These are phyloP conservation scores for Flaveria ramosissima DNA, from an alignment of 129 eudicot genomes.

Conservation along the genomic window DNA sequence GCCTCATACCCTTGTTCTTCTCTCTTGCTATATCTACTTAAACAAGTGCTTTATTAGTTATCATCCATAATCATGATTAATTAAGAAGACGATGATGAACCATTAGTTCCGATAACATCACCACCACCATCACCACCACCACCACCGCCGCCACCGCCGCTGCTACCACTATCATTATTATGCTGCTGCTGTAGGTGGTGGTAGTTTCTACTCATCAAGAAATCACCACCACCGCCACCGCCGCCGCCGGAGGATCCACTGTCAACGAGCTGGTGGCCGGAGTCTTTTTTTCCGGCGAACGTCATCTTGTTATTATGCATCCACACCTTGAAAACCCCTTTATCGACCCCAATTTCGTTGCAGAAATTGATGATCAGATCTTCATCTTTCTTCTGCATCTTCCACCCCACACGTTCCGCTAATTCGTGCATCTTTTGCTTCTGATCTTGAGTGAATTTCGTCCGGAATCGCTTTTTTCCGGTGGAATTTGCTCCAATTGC, in stretches of 20 bases:
- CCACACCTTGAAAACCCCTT: conserved; percentile 82
- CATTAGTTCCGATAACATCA: conserved; percentile 53
- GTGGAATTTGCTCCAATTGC: conserved; percentile 14
- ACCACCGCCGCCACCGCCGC: too few relatives aligned
- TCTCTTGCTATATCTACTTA: conserved; percentile 39
- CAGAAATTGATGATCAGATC: conserved; percentile 44
- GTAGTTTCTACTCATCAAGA: conserved; percentile 13
- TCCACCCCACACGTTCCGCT: conserved; percentile 68
- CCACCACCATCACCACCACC: conserved; percentile 16
- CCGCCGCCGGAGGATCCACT: conserved; percentile 36
- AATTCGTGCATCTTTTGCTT: conserved; percentile 74
- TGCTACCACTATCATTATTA: not conserved
- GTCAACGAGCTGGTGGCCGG: conserved; percentile 20
- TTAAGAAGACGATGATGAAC: conserved; percentile 70
- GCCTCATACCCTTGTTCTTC: conserved; percentile 34
- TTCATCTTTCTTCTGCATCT: conserved; percentile 76
- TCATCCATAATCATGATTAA: conserved; percentile 28
- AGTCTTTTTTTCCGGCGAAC: conserved; percentile 46
- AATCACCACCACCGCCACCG: conserved; percentile 1
- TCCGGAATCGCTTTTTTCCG: conserved; percentile 58
- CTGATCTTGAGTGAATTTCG: conserved; percentile 65
- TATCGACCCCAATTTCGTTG: conserved; percentile 68
- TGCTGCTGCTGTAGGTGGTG: not conserved
- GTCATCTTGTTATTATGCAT: conserved; percentile 89
- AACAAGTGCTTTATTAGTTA: conserved; percentile 16